Evolutionary conservation across 495 filamentous ascomycete genomes (phyloP), one percentile per base, ranked within the genome.

Genomic region (Podospora tetraspora): DNA sequence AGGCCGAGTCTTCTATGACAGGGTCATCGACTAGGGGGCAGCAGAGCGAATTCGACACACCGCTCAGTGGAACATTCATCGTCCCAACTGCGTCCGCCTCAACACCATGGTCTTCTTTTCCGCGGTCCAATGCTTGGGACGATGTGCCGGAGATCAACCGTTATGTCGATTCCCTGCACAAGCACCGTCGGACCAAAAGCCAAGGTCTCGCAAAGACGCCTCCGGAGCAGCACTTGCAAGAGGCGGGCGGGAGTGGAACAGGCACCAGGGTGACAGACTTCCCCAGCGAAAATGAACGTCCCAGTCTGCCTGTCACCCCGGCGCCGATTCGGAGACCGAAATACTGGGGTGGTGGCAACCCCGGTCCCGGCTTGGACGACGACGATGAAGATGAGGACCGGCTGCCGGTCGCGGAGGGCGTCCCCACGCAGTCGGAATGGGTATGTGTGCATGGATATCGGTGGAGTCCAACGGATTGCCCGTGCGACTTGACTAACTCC

Each of bases 271-370:
- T 96, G 24, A 96, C 92, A 27, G 92, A 96, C 79, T 97, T 97
- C 79, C 93, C 93, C 3, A 90, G 85, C 70, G 91, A 90, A 76
- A 77, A 86, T 68, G 93, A 97, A 76, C 85, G 93, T 21, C 93
- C 93, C 57, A 93, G 91, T 72, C 84, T 97, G n/a, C 92, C 93
- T 21, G 93, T 97, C 27, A 97, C 93, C 13, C 93, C 93, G 2
- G 91, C 91, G 1, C 92, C 93, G 3, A 85, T 92, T 67, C 82
- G 87, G 30, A 74, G 77, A 64, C 69, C 70, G 59, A 77, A 68
- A 27, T 78, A 76, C 66, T 80, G 77, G 80, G 76, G 70, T 64
- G 69, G 73, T 25, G 68, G 68, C 69, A 71, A 61, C 60, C 79
- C 82, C 59, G 80, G 74, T 43, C 83, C 85, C 68, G 87, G 82